Conservation (phyloP, 139 green algal genomes). For the Coelastrella sp. region DNA sequence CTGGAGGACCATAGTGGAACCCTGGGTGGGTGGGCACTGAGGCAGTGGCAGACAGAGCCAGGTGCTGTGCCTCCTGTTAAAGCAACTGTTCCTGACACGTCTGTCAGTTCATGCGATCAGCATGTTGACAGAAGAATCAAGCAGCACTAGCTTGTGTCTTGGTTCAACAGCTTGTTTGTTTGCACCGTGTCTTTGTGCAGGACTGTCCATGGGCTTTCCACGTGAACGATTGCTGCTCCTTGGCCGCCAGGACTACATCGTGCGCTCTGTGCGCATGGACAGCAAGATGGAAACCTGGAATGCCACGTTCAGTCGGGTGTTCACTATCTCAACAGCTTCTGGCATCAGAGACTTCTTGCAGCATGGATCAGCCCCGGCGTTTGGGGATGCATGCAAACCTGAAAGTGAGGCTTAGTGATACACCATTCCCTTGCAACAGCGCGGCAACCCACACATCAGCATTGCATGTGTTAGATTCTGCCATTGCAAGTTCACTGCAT, state of each 20-base stretch:
- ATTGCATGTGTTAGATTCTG: background rate
- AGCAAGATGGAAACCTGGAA: constrained; percentile 67
- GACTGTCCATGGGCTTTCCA: constrained; percentile 50
- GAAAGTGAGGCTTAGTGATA: background rate
- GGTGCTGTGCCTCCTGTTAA: too few species aligned
- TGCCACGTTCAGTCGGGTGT: constrained; percentile 66
- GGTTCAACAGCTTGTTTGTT: too few species aligned
- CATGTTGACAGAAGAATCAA: too few species aligned
- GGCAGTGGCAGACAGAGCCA: background rate
- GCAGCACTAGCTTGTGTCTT: too few species aligned
- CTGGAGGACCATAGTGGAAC: constrained; percentile 46
- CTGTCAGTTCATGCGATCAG: too few species aligned
- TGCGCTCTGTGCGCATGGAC: constrained; percentile 73
- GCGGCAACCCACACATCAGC: too few species aligned
- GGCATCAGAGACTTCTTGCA: constrained; percentile 25
- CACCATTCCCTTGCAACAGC: background rate
- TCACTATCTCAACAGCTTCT: constrained; percentile 20
- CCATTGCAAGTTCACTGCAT: too few species aligned
- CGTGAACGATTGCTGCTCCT: constrained; percentile 65
- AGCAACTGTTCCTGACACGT: too few species aligned
- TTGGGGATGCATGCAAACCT: background rate
- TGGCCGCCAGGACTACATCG: constrained; percentile 78
- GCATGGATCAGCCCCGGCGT: constrained; percentile 6
- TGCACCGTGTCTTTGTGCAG: constrained; percentile 10
- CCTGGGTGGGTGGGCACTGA: constrained; percentile 31